Conservation (phyloP, 2,329 filamentous ascomycete species). For the Cladosporium sp. region DNA sequence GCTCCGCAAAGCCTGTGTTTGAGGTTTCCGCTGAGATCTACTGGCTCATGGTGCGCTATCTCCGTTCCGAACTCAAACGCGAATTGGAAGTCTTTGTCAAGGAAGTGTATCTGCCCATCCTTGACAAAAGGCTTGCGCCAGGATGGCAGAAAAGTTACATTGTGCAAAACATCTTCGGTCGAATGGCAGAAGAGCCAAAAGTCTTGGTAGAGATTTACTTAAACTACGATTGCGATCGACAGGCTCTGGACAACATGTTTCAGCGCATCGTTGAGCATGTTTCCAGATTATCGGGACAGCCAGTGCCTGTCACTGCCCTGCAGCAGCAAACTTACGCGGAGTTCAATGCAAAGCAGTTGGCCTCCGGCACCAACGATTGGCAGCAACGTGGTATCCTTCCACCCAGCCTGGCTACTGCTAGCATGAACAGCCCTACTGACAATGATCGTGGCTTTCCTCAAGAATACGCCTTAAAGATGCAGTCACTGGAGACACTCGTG, state of each 20-base stretch:
- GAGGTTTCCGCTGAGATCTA: conserved; percentile 97
- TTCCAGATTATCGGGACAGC: conserved; percentile 74
- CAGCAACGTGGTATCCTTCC: conserved; percentile 79
- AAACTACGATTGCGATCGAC: conserved; percentile 96
- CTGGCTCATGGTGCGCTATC: conserved; percentile 91
- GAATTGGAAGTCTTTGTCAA: conserved; percentile 97
- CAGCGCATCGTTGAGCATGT: conserved; percentile 90
- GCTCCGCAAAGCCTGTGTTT: conserved; percentile 84
- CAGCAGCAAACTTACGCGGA: conserved; percentile 88
- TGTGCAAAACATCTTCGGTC: conserved; percentile 68
- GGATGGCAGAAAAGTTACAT: conserved; percentile 89
- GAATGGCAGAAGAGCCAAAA: conserved; percentile 77
- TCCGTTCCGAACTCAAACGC: conserved; percentile 94
- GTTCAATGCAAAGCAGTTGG: conserved; percentile 51
- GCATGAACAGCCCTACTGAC: conserved; percentile 48
- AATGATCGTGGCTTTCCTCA: conserved; percentile 67
- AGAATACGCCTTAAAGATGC: conserved; percentile 86
- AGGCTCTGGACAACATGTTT: conserved; percentile 91
- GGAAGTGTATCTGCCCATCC: conserved; percentile 88
- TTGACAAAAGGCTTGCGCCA: conserved; percentile 82
- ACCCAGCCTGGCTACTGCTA: conserved; percentile 74
- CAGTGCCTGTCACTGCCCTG: conserved; percentile 65
- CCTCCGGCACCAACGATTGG: conserved; percentile 59
- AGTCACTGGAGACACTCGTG: conserved; percentile 81
- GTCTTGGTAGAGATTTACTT: conserved; percentile 92